Evolutionary conservation across 2,329 filamentous ascomycete species (phyloP).

Genomic region (Ophiocordyceps camponoti-saundersi): DNA sequence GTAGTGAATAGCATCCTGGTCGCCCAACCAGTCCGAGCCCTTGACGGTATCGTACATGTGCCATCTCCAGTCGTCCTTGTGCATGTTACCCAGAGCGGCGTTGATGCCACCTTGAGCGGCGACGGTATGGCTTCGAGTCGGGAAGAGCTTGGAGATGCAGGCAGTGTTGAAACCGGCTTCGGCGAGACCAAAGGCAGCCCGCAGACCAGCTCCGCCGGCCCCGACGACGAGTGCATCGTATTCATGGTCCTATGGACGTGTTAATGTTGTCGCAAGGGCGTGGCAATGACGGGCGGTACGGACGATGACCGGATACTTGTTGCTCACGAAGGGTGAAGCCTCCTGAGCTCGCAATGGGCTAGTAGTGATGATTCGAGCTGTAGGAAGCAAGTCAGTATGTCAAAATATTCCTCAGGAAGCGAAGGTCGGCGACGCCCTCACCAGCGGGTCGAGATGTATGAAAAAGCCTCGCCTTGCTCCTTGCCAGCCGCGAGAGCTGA

Average conservation of each 20-base stretch:
- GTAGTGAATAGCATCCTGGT: slow-evolving; percentile 96
- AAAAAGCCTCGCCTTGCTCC: slow-evolving; percentile 58
- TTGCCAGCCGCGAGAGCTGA: slow-evolving; percentile 46
- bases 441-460: slow-evolving; percentile 70
- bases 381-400: not conserved
- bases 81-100: slow-evolving; percentile 85
- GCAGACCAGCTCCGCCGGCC: slow-evolving; percentile 65
- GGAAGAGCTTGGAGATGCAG: slow-evolving; percentile 77
- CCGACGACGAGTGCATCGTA: slow-evolving; percentile 95
- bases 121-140: slow-evolving; percentile 71
- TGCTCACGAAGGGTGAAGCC: slow-evolving; percentile 70
- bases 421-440: slow-evolving; percentile 23
- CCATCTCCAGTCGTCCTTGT: slow-evolving; percentile 97
- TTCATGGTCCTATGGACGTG: slow-evolving; percentile 61
- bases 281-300: slow-evolving; percentile 17
- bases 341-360: slow-evolving; percentile 83
- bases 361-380: slow-evolving; percentile 74
- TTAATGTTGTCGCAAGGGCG: slow-evolving; percentile 48
- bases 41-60: slow-evolving; percentile 99
- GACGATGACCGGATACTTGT: slow-evolving; percentile 89
- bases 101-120: slow-evolving; percentile 76
- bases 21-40: slow-evolving; percentile 92
- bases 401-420: not conserved
- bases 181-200: slow-evolving; percentile 70
- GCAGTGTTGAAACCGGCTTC: slow-evolving; percentile 83